Base-by-base conservation (phyloP, 495 filamentous ascomycete species). In the Xylaria longipes region DNA sequence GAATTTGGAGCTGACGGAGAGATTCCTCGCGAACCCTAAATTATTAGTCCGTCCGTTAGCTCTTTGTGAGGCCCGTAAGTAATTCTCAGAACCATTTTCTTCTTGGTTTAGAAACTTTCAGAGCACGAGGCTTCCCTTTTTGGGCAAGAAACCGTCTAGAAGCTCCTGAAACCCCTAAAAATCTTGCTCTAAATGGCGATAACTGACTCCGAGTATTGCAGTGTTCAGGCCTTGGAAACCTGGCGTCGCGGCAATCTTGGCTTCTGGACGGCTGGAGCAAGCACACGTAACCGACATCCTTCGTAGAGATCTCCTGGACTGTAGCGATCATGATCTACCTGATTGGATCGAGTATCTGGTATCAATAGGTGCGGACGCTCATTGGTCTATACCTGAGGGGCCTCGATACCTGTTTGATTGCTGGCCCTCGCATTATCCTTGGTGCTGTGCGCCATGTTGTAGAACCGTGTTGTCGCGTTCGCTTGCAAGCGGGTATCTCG, bases 361-460 rank as follows among this genome's bases (percentile, higher is more conserved):
- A 37, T 60, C 57, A 14, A 22, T 60, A 37, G 57, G 57, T 12
- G 57, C 57, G 25, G 57, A 37, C 57, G 17, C 57, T 37, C 31
- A 60, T 0, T 60, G 52, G 52, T 56, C 25, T 29, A 5, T 56
- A 15, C 50, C n/a, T n/a, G n/a, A n/a, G n/a, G n/a, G n/a, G n/a
- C n/a, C n/a, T n/a, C n/a, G n/a, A n/a, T n/a, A n/a, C n/a, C n/a
- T n/a, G n/a, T n/a, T n/a, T n/a, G n/a, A n/a, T n/a, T n/a, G n/a
- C n/a, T n/a, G n/a, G n/a, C n/a, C n/a, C n/a, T n/a, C n/a, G n/a
- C n/a, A 27, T 27, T 12, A 14, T 4, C 22, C 0, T 25, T 8
- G 22, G 2, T 9, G 0, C 48, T 31, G 52, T 56, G 31, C n/a
- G 9, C 57, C 57, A 5, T n/a, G 22, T 3, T 60, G 20, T 33